Evolutionary conservation across 2,329 filamentous ascomycete genomes (phyloP).

Genomic region (Pseudogymnoascus sp.): DNA sequence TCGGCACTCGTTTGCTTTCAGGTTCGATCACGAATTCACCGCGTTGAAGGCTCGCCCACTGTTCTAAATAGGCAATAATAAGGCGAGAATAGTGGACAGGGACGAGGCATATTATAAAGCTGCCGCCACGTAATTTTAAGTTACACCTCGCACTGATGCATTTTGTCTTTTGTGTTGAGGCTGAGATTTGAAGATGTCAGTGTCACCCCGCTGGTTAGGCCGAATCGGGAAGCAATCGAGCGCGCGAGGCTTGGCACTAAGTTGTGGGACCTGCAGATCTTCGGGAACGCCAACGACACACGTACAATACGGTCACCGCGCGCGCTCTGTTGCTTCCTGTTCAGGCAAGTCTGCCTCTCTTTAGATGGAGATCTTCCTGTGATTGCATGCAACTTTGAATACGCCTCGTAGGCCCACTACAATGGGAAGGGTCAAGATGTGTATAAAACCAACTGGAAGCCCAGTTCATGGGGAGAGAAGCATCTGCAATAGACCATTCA

Average conservation of each 20-base stretch:
- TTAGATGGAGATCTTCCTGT: background rate
- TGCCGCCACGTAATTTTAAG: background rate
- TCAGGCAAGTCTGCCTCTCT: background rate
- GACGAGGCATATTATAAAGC: background rate
- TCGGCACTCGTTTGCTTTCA: background rate
- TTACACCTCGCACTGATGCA: background rate
- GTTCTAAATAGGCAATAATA: background rate
- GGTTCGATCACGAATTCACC: background rate
- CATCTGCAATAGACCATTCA: background rate
- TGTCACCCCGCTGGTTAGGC: conserved; percentile 8
- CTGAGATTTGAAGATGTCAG: background rate
- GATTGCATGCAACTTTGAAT: background rate
- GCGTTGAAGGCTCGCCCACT: background rate
- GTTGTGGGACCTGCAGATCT: background rate
- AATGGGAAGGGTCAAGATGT: background rate
- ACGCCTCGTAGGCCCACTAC: background rate
- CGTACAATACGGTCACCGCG: background rate
- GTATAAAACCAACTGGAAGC: conserved; percentile 1
- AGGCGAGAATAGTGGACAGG: background rate
- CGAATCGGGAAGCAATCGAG: conserved; percentile 13
- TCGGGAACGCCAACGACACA: background rate
- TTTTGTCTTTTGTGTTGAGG: conserved; percentile 1
- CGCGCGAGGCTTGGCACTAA: conserved; percentile 9
- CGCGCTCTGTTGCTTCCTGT: background rate
- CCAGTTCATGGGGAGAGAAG: background rate